Evolutionary conservation across 2,329 filamentous ascomycete genomes (phyloP), one percentile per base, ranked within the genome.

Genomic region (Pseudogymnoascus sp.): DNA sequence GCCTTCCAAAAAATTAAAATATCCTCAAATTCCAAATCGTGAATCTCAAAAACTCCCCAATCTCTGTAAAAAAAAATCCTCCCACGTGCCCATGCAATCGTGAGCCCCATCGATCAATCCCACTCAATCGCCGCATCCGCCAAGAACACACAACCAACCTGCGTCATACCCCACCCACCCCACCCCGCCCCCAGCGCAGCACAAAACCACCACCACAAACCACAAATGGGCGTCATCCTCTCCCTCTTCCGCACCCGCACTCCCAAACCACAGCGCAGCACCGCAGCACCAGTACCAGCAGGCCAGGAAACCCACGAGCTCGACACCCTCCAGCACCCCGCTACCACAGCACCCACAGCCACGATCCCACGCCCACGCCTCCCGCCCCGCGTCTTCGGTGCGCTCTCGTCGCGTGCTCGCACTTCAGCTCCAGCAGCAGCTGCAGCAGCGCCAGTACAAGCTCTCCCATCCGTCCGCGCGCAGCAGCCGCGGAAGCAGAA

Each of bases 381-480:
- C 47, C 11, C 28, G 2, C 30, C 60, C 25, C 32, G 30, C 14
- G 25, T 32, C 25, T 8, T 16, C n/a, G 60, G 35, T 7, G 58
- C 25, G 58, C 57, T 63, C 5, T 28, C 32, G n/a, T 3, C 37
- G 34, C 57, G 25, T 2, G 20, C 41, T 16, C 25, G n/a, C 8
- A 39, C 35, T 14, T 3, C 57, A 0, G 4, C 58, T 11, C 58
- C 34, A 18, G 11, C 22, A 47, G 16, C 4, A 28, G 1, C 18
- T 18, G 20, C 11, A 22, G 1, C 32, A 20, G 14, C 14, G 30
- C 30, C 16, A 37, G 12, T 28, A 37, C 20, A 20, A 22, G 18
- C 54, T 18, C 62, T 61, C 66, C 61, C 61, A 65, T 64, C 65
- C 60, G 11, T 50, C 20, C 47, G 38, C 38, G 16, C 41, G 22